Evolutionary conservation across 306 rosid species (phyloP), one percentile per base, ranked within the genome.

Genomic region (Chamaecrista fasciculata): DNA sequence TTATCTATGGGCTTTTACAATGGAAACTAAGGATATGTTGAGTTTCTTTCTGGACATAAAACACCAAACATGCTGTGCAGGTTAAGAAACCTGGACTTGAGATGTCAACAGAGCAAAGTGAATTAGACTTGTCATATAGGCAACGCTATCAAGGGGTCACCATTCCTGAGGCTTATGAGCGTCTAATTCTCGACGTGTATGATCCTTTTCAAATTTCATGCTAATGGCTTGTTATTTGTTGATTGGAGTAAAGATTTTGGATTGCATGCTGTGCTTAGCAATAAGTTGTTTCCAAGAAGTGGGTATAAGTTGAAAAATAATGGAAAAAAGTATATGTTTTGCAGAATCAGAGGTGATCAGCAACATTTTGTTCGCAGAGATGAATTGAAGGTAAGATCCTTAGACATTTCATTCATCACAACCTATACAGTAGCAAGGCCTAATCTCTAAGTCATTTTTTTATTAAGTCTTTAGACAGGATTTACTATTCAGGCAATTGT

Each of bases 341-440:
- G 57, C 96, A 91, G 97, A 78, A 86, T 88, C 68, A 84, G 81
- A 77, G 97, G 97, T 5, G 96, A 91, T 64, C 92, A 91, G 74
- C 97, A 91, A 39, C 92, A 91, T 75, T 91, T 91, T 64, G 96
- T 91, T 16, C 97, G 97, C 39, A 67, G 96, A 57, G 97, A 91
- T 34, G 97, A 91, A 84, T 72, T 91, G 78, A 91, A 76, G 96
- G 97, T 88, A 83, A 72, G 51, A 9, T 49, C 51, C 43, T 69
- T 44, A 7, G 5, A 42, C 51, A 55, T 69, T 37, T 3, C 62
- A 53, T n/a, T 14, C 62, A 46, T 61, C 37, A 51, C 43, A 44
- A 37, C 67, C n/a, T 61, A 23, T 46, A n/a, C 14, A 15, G 31
- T 55, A 56, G 19, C 31, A 59, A 1, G 34, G 28, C 33, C 36